Conservation (phyloP, 1,284 basidiomycete genomes). For the Leccinum angustisporum region DNA sequence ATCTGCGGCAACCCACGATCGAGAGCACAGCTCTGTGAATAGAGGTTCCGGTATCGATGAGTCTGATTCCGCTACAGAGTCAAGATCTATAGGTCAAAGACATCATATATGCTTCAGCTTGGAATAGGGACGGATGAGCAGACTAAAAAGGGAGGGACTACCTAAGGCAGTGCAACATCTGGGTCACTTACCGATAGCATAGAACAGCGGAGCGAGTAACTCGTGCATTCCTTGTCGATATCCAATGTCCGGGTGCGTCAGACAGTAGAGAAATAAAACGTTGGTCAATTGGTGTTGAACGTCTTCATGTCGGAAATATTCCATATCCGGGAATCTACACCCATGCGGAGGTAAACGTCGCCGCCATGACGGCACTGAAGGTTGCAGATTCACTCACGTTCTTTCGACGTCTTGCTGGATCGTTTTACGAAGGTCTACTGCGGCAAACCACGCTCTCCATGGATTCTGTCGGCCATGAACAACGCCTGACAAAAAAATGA, state of each 20-base stretch:
- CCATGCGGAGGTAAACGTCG: slow-evolving; percentile 4
- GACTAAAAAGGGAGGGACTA: slow-evolving; percentile 12
- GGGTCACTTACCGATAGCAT: slow-evolving; percentile 53
- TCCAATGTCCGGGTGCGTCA: slow-evolving; percentile 75
- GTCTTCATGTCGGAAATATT: slow-evolving; percentile 75
- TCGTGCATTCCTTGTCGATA: slow-evolving; percentile 98
- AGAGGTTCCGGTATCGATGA: slow-evolving; percentile 32
- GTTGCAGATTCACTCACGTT: slow-evolving; percentile 55
- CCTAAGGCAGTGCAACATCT: not conserved
- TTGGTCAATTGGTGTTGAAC: slow-evolving; percentile 82
- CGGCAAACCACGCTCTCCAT: slow-evolving; percentile 89
- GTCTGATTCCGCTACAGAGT: slow-evolving; percentile 57
- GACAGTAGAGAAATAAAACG: slow-evolving; percentile 80
- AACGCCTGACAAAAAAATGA: not conserved
- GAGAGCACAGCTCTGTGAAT: slow-evolving; percentile 61
- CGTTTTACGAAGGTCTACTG: slow-evolving; percentile 81
- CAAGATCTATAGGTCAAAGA: slow-evolving; percentile 54
- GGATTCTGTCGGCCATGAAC: slow-evolving; percentile 61
- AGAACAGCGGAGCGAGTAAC: slow-evolving; percentile 81
- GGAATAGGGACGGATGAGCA: slow-evolving; percentile 17
- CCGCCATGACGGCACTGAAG: not conserved
- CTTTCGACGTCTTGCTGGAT: slow-evolving; percentile 92
- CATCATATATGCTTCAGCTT: slow-evolving; percentile 30
- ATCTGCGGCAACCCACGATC: slow-evolving; percentile 77
- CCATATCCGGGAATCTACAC: slow-evolving; percentile 83